These are phyloP conservation scores for Cladosporium sp. DNA, from an alignment of 2,329 filamentous ascomycete genomes.

Conservation along the genomic window DNA sequence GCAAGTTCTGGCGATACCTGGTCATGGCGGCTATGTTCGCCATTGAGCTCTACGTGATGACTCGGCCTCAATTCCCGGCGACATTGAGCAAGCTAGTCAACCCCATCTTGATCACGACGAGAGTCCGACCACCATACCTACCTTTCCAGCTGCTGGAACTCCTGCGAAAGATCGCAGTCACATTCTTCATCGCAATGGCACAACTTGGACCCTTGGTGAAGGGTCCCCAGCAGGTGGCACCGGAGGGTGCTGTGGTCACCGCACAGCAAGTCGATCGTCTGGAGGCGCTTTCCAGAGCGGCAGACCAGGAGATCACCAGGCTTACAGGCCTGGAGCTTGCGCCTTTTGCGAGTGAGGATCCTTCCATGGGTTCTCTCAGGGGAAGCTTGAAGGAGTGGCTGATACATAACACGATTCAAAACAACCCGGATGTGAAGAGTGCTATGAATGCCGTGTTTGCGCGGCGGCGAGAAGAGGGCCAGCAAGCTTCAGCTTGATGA, in stretches of 20 bases:
- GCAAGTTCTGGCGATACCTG: constrained; percentile 56
- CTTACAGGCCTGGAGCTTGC: constrained; percentile 76
- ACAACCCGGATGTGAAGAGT: constrained; percentile 77
- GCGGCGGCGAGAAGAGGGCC: constrained; percentile 47
- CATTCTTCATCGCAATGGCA: constrained; percentile 77
- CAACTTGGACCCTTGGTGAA: constrained; percentile 72
- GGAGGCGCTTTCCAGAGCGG: constrained; percentile 57
- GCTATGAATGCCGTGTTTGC: constrained; percentile 70
- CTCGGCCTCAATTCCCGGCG: constrained; percentile 49
- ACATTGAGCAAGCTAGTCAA: constrained; percentile 50
- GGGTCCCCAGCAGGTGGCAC: constrained; percentile 30
- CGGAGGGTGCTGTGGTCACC: constrained; percentile 36
- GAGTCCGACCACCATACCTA: constrained; percentile 63
- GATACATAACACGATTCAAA: constrained; percentile 79
- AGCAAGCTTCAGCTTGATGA: background rate
- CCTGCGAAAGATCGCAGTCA: constrained; percentile 72
- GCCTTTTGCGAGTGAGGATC: constrained; percentile 74
- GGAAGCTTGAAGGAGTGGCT: constrained; percentile 81
- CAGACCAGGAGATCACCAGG: constrained; percentile 69
- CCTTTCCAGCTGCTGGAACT: constrained; percentile 83
- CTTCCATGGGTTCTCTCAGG: constrained; percentile 63
- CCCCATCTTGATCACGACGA: constrained; percentile 46
- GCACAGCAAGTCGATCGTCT: constrained; percentile 68
- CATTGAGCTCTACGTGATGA: constrained; percentile 59
- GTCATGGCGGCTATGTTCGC: constrained; percentile 56